Evolutionary conservation across 805 yeast species (phyloP), one percentile per base, ranked within the genome.

Genomic region (Yarrowia deformans): DNA sequence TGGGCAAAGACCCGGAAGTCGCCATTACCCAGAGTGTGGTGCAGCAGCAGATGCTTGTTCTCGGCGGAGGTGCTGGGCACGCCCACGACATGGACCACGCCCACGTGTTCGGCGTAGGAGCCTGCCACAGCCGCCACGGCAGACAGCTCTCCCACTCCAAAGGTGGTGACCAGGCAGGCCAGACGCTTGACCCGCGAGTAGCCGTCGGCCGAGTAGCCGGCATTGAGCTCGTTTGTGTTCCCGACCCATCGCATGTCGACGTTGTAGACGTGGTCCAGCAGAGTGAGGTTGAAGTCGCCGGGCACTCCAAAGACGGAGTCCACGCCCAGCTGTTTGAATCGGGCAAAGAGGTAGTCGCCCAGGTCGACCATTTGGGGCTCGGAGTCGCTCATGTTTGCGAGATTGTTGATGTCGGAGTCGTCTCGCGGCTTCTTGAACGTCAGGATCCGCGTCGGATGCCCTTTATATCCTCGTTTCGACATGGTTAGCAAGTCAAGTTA

Each of bases 81-180:
- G 78, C 97, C 97, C 54, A 91, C 97, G 74, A 91, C 85, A 81
- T 91, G 96, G 72, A 91, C 81, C 73, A 90, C 79, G 74, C 95
- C 95, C 72, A 91, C 93, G 80, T 91, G 96, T 80, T 91, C 97
- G 72, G 97, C 93, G 80, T 87, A 91, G 67, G 95, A 83, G 74
- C 97, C 97, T 55, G 93, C 97, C 77, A 91, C 84, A 75, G 95
- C 97, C 79, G 90, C 90, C 74, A 90, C 82, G 13, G 96, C 94
- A 37, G 90, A 85, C 76, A 90, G 84, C 79, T 90, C 97, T 78
- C 97, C 97, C 69, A 91, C 97, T 80, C 97, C 97, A 78, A 91
- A 91, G 64, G 97, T 91, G 78, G 97, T 91, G 75, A 90, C 83
- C 64, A 91, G 73, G 74, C 90, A 88, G 71, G 90, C 85, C 77